Evolutionary conservation across 1,139 yeast genomes (phyloP), one percentile per base, ranked within the genome.

Genomic region (Yamadazyma mexicana): DNA sequence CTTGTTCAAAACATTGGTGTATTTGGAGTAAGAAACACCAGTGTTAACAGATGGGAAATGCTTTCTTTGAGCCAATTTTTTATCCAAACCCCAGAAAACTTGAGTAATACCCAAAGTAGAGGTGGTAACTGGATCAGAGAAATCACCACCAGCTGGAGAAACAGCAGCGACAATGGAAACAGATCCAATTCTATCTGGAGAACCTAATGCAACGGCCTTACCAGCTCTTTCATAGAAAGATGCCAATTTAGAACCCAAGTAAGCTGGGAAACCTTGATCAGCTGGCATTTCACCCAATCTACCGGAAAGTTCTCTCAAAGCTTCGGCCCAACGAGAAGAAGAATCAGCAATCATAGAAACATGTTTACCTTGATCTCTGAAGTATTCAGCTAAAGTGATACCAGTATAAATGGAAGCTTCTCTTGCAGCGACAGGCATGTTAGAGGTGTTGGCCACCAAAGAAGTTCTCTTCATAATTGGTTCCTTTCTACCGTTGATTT

Each of bases 221-320:
- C 99, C 99, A 34, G 99, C 98, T 77, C 99, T 89, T 75, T 92
- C 99, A 68, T 92, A 92, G 80, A 92, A 92, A 42, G 98, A 92
- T 42, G 99, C 98, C 60, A 92, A 79, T 66, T 92, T 92, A 40
- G 99, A 96, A 73, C 98, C 98, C 66, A 92, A 79, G 65, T 94
- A 92, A 43, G 99, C 99, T 49, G 99, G 99, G 94, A 91, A 92
- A 78, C 99, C 99, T 76, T 94, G 98, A 73, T 92, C 99, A 47
- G 99, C 99, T 63, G 99, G 99, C 99, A 92, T 92, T 76, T 94
- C 99, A 69, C 98, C 98, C 66, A 92, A 77, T 79, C 99, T 95
- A 81, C 99, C 99, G 40, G 98, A 91, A 66, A 92, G 84, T 79
- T 92, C 99, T 83, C 99, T 89, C 64, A 92, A 79, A 45, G 99